Base-by-base conservation (phyloP, 2,329 filamentous ascomycete genomes). In the Fusarium mangiferae region DNA sequence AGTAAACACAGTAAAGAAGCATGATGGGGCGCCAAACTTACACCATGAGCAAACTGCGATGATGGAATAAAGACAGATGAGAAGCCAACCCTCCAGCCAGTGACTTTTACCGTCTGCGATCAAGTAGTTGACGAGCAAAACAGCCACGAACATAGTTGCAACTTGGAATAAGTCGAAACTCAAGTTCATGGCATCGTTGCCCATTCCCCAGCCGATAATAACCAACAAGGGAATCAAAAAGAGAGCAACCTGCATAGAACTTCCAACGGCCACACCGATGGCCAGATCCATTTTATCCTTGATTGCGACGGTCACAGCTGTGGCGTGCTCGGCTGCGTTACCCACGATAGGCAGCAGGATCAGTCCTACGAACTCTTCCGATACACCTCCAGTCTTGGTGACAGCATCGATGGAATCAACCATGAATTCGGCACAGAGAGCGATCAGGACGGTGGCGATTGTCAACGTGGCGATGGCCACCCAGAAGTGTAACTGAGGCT, bases 131-230 rank as follows among this genome's bases (percentile, higher is more conserved):
- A 95, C 93, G 39, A 97, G 87, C 46, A 97, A 89, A 0, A 94
- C 93, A 5, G 94, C 91, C 18, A 96, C 93, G 76, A 97, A 97
- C 45, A 97, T 85, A 45, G 93, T 92, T 28, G 95, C 92, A 20
- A 98, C 91, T 83, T 98, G 94, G 85, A 98, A 98, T 2, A 91
- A 91, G 79, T 97, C 94, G 80, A 98, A 96, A 81, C 92, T 92
- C 10, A 97, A 88, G 26, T 91, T 94, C 94, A 96, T 96, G 3
- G 90, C 87, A 70, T 92, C 90, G 70, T 89, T 81, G 42, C 84
- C 88, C 87, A 95, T 90, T 72, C 90, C 91, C 93, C 93, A 96
- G 62, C 93, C 93, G 41, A 95, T 89, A 42, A 95, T 88, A 64
- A 95, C 92, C 38, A 95, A 88, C 17, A 95, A 84, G 0, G 93